Evolutionary conservation across 352 stramenopile genomes (phyloP), one percentile per base, ranked within the genome.

Genomic region (Thalassiosira exigua): DNA sequence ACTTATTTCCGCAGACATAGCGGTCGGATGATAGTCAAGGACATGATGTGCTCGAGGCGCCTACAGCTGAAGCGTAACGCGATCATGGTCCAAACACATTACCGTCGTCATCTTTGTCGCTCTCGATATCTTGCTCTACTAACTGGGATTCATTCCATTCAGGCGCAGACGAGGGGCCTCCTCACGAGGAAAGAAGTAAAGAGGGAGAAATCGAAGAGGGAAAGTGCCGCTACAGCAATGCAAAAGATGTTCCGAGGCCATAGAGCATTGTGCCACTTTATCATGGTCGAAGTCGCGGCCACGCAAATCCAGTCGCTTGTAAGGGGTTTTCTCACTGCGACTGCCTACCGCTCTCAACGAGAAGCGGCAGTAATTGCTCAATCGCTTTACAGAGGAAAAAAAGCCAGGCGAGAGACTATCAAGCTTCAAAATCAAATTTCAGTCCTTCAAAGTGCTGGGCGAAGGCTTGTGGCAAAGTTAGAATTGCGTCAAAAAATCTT

Each of bases 281-380:
- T 59, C 22, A 21, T 61, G 27, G 53, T 27, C n/a, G 71, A 76
- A 26, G 53, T 70, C 51, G 48, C 52, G 17, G 69, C 51, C 11
- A 39, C 53, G 50, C 58, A 62, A 41, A 71, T 83, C 48, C 75
- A 83, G 53, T 69, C 60, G 29, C 30, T 32, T 53, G 33, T 74
- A 39, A 83, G 75, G 46, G 79, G 52, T 54, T 36, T 56, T 58
- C 3, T 41, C 0, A 4, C 61, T 59, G 17, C 14, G 26, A 26
- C n/a, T 1, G 70, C 57, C n/a, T 81, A 70, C 66, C 53, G n/a
- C 9, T 58, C 26, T 54, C 7, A 60, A 32, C 22, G 32, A 42
- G 64, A 62, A 36, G 58, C 57, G 54, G 32, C 19, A 42, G 42
- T 73, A 39, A 27, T 44, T 50, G 4, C 27, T 24, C 50, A 73